phyloP scores from a whole-genome alignment of 2,329 filamentous ascomycete genomes.

The Nothopassalora personata region DNA sequence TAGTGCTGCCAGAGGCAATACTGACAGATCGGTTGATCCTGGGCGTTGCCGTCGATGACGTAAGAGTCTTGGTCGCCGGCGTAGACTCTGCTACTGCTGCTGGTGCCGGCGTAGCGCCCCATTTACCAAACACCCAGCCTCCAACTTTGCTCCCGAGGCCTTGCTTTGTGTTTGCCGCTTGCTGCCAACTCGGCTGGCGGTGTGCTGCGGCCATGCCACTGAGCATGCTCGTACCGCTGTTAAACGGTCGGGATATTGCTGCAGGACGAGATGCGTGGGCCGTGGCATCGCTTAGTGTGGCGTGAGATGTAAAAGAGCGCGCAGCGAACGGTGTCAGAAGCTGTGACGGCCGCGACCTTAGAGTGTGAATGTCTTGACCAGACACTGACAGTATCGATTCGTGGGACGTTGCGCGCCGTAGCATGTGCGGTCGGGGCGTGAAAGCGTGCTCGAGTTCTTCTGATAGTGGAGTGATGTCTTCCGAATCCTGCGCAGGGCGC shows the following conservation, averaged over 20 bases:
- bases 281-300: slow-evolving; percentile 36
- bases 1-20: slow-evolving; percentile 17
- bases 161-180: slow-evolving; percentile 10
- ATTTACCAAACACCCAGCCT: slow-evolving; percentile 60
- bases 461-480: slow-evolving; percentile 18
- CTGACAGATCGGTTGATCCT: slow-evolving; percentile 13
- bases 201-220: slow-evolving; percentile 28
- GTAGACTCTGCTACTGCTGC: slow-evolving; percentile 24
- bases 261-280: slow-evolving; percentile 31
- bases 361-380: slow-evolving; percentile 77
- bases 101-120: slow-evolving; percentile 41
- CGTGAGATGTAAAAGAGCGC: slow-evolving; percentile 44
- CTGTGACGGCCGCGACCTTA: slow-evolving; percentile 70
- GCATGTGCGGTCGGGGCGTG: slow-evolving; percentile 34
- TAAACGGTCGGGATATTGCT: slow-evolving; percentile 38
- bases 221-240: slow-evolving; percentile 27
- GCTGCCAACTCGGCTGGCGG: slow-evolving; percentile 6
- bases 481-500: slow-evolving; percentile 10
- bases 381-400: slow-evolving; percentile 84
- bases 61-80: slow-evolving; percentile 7
- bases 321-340: slow-evolving; percentile 54
- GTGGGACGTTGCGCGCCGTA: slow-evolving; percentile 69
- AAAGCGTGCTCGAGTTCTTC: slow-evolving; percentile 24
- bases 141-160: slow-evolving; percentile 53
- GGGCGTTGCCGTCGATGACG: slow-evolving; percentile 6